A percentile compares a stretch with the other conserved stretches of the same genome.
phyloP scores from a whole-genome alignment of 176 grass and related monocot genomes.

The Phyllostachys edulis region DNA sequence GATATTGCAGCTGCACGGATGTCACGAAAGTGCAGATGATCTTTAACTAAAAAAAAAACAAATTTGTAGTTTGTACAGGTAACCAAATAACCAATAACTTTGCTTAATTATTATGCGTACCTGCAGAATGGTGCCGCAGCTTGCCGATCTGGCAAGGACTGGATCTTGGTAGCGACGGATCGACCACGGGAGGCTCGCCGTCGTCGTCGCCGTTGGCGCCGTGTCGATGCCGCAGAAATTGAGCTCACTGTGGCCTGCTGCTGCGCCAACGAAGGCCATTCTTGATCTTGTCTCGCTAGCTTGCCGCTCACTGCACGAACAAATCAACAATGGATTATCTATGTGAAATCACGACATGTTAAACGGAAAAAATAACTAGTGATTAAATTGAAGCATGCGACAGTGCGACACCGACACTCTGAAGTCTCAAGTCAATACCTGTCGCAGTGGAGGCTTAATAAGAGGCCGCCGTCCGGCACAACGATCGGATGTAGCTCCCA shows the following conservation, averaged over 20 bases:
- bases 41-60: too few species aligned
- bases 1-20: conserved; percentile 44
- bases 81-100: too few species aligned
- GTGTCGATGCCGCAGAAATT: not conserved
- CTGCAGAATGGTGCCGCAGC: not conserved
- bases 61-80: too few species aligned
- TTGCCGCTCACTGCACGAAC: conserved; percentile 8
- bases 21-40: too few species aligned
- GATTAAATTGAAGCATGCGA: not conserved
- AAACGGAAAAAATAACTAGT: not conserved
- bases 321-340: not conserved
- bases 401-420: too few species aligned
- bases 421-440: conserved; percentile 34
- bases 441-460: conserved; percentile 44
- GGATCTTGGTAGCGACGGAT: not conserved
- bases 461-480: conserved; percentile 32
- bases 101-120: not conserved
- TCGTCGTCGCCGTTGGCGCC: not conserved
- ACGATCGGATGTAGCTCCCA: conserved; percentile 36
- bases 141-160: not conserved
- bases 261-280: not conserved
- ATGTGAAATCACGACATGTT: not conserved
- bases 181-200: not conserved
- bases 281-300: not conserved
- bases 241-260: conserved; percentile 22